A percentile compares a stretch with the other conserved stretches of the same genome.
Conservation (phyloP, 2,329 filamentous ascomycete species). For the Aspergillus glaucus region DNA sequence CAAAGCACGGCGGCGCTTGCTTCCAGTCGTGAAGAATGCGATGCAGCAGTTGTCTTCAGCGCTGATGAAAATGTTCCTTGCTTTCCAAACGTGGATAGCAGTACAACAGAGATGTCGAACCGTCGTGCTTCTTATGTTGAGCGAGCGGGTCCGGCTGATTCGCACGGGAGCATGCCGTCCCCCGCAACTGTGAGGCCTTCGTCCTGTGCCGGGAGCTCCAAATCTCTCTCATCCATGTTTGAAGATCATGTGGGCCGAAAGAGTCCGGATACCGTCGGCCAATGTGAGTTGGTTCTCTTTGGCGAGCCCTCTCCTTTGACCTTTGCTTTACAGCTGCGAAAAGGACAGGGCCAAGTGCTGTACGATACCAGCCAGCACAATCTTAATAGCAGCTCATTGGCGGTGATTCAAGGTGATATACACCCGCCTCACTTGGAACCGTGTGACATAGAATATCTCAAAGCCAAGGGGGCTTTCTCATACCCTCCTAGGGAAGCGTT, state of each 20-base stretch:
- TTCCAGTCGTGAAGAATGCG: neutral
- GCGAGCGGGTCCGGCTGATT: neutral
- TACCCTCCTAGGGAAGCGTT: neutral
- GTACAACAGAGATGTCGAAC: neutral
- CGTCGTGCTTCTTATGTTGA: neutral
- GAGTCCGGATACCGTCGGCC: neutral
- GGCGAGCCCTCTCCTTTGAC: slow-evolving; percentile 1
- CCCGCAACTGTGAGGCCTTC: neutral
- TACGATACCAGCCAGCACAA: slow-evolving; percentile 1
- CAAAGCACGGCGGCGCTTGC: neutral
- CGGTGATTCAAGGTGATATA: neutral
- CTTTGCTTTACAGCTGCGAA: neutral
- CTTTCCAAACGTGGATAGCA: neutral
- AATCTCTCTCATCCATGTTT: slow-evolving; percentile 2
- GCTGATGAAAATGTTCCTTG: neutral
- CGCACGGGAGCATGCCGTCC: neutral
- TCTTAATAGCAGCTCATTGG: neutral
- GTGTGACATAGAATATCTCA: slow-evolving; percentile 1
- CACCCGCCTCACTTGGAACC: slow-evolving; percentile 1
- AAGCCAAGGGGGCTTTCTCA: slow-evolving; percentile 1
- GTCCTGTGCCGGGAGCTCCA: neutral
- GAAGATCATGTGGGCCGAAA: neutral
- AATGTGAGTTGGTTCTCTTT: slow-evolving; percentile 2
- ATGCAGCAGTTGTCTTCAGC: neutral
- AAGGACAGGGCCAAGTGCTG: neutral